phyloP scores from a whole-genome alignment of 768 basidiomycete species.

The Tylopilus vinaceipallidus region DNA sequence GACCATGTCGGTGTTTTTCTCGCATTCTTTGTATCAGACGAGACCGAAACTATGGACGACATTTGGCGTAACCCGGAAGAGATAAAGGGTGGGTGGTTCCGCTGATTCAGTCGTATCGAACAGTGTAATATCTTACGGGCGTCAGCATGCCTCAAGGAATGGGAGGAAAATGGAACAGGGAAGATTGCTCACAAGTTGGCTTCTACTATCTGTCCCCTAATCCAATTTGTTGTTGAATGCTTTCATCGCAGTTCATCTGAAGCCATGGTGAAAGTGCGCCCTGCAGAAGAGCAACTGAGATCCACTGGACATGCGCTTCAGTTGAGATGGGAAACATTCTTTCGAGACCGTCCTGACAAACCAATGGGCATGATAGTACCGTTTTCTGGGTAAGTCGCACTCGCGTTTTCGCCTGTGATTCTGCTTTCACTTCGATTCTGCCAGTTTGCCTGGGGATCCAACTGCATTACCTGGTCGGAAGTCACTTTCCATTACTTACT shows the following conservation, averaged over 20 bases:
- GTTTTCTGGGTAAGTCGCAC: slow-evolving; percentile 37
- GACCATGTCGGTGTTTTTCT: slow-evolving; percentile 31
- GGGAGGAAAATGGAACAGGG: slow-evolving; percentile 40
- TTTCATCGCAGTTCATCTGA: slow-evolving; percentile 44
- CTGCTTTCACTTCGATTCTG: neutral
- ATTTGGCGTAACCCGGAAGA: slow-evolving; percentile 39
- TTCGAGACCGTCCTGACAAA: slow-evolving; percentile 50
- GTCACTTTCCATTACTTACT: slow-evolving; percentile 29
- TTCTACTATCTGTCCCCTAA: neutral
- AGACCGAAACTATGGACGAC: slow-evolving; percentile 47
- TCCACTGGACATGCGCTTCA: slow-evolving; percentile 46
- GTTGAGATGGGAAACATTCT: slow-evolving; percentile 50
- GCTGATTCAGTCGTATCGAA: slow-evolving; percentile 11
- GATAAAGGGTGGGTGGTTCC: slow-evolving; percentile 37
- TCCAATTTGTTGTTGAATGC: neutral
- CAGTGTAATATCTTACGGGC: neutral
- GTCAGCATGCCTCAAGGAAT: slow-evolving; percentile 31
- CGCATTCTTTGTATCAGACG: slow-evolving; percentile 40
- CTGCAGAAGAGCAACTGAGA: slow-evolving; percentile 44
- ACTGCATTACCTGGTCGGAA: slow-evolving; percentile 21
- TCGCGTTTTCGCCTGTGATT: neutral
- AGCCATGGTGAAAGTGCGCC: slow-evolving; percentile 55
- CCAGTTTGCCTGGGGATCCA: slow-evolving; percentile 27
- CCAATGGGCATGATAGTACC: slow-evolving; percentile 45
- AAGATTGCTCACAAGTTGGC: slow-evolving; percentile 53